Evolutionary conservation across 345 rosid species (phyloP).

Genomic region (Moringa oleifera): DNA sequence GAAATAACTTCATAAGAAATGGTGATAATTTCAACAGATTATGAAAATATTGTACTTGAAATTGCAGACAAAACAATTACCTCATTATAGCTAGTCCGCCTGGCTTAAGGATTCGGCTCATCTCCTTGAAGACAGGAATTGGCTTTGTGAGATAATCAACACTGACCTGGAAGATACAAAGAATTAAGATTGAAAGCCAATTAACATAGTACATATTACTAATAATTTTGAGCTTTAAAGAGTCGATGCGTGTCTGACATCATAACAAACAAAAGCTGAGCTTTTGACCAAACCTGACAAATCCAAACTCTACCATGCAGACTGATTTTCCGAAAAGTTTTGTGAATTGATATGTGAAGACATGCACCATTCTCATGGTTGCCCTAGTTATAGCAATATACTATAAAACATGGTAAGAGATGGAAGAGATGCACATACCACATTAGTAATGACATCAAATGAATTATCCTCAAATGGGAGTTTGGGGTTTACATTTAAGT

Average conservation of each 20-base stretch:
- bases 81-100: constrained; percentile 82
- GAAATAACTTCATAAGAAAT: neutral
- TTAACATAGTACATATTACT: too few relatives aligned
- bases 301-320: neutral
- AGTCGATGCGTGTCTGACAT: too few relatives aligned
- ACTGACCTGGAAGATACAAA: constrained; percentile 55
- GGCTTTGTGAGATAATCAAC: constrained; percentile 88
- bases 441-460: constrained; percentile 79
- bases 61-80: constrained; percentile 26
- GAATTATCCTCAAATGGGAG: constrained; percentile 84
- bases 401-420: neutral
- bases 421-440: constrained; percentile 36
- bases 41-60: neutral
- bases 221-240: too few relatives aligned
- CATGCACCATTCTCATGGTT: neutral
- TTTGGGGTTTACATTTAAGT: constrained; percentile 63
- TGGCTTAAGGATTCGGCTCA: constrained; percentile 71
- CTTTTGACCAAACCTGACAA: neutral
- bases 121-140: constrained; percentile 74
- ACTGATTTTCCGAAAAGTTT: neutral
- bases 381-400: neutral
- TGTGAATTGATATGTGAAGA: neutral
- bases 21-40: neutral
- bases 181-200: too few relatives aligned
- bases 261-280: neutral